These are phyloP conservation scores for Rhynchosporium secalis DNA, from an alignment of 2,329 filamentous ascomycete species.

Conservation along the genomic window DNA sequence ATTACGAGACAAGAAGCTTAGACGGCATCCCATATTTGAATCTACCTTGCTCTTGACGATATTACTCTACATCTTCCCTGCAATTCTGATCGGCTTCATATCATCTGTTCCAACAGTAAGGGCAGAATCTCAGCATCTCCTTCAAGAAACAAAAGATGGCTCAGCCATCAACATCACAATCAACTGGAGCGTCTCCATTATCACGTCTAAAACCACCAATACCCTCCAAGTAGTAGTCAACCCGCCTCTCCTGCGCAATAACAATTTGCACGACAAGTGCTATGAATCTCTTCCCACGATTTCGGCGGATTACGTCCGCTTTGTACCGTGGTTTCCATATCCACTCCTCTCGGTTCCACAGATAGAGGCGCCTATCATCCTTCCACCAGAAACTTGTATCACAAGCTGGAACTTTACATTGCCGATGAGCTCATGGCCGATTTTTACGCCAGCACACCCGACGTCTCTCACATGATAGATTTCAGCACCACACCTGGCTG, in stretches of 20 bases:
- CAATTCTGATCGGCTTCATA: background rate
- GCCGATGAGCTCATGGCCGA: conserved; percentile 14
- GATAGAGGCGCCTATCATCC: conserved; percentile 14
- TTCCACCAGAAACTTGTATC: conserved; percentile 4
- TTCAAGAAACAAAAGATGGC: background rate
- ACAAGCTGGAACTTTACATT: conserved; percentile 14
- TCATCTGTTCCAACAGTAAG: background rate
- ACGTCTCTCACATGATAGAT: conserved; percentile 17
- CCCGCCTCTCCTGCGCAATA: conserved; percentile 13
- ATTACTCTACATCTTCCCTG: background rate
- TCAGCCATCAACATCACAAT: conserved; percentile 2
- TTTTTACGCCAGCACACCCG: conserved; percentile 13
- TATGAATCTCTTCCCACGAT: conserved; percentile 7
- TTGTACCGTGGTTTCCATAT: conserved; percentile 17
- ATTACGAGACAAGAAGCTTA: background rate
- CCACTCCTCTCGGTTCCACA: conserved; percentile 13
- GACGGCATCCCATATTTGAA: background rate
- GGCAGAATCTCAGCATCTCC: background rate
- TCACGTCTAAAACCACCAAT: conserved; percentile 16
- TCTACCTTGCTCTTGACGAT: background rate
- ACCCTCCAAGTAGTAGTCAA: conserved; percentile 19
- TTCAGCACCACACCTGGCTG: conserved; percentile 16
- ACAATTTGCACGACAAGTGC: conserved; percentile 5
- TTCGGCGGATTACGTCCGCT: conserved; percentile 14
- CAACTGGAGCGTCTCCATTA: conserved; percentile 1